Evolutionary conservation across 306 rosid genomes (phyloP).

Genomic region (Phaseolus lunatus): DNA sequence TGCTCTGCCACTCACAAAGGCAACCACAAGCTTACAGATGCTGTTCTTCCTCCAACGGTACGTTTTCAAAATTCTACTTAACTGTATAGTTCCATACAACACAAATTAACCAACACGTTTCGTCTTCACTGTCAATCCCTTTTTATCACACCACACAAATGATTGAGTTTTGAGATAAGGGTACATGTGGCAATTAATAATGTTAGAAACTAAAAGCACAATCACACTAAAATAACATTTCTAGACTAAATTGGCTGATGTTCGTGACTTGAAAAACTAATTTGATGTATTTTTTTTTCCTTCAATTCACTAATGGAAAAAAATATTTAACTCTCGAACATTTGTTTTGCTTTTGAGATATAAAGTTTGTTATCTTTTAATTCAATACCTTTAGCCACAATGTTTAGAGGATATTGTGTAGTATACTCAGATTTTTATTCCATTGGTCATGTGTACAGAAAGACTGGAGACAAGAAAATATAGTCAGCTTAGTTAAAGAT

Average conservation of each 20-base stretch:
- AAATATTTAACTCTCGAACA: neutral
- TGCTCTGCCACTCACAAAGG: constrained; percentile 87
- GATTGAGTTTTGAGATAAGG: no score
- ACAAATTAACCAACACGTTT: neutral
- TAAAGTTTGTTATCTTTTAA: neutral
- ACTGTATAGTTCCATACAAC: neutral
- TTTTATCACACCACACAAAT: neutral
- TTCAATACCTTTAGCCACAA: neutral
- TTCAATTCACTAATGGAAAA: neutral
- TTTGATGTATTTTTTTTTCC: neutral
- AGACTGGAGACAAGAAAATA: constrained; percentile 79
- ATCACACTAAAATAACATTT: neutral
- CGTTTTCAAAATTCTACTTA: neutral
- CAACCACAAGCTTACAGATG: constrained; percentile 64
- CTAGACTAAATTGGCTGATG: neutral
- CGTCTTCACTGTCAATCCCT: neutral
- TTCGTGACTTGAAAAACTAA: neutral
- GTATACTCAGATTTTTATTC: neutral
- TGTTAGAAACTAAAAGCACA: neutral
- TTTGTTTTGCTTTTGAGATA: neutral
- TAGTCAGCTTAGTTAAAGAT: constrained; percentile 76
- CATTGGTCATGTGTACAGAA: constrained; percentile 55
- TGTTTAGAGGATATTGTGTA: neutral
- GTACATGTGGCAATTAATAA: neutral
- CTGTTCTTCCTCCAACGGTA: constrained; percentile 63